Percentiles rank a stretch among this genome's conserved stretches.
Evolutionary conservation across 2,329 filamentous ascomycete species (phyloP).

Genomic region (Monosporascus sp.): DNA sequence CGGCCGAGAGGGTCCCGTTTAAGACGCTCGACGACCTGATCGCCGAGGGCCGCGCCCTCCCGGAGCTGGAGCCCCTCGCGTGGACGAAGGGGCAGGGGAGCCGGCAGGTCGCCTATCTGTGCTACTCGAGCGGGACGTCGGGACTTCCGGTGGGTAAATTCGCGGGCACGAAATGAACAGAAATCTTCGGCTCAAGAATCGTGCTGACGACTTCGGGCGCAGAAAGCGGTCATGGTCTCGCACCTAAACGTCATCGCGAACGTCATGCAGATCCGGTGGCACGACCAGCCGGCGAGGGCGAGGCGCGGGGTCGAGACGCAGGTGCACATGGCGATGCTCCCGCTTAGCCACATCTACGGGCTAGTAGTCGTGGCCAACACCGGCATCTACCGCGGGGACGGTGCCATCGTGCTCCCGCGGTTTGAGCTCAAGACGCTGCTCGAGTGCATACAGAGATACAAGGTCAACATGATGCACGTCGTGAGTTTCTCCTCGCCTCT

Average conservation of each 20-base stretch:
- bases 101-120: constrained; percentile 63
- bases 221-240: constrained; percentile 77
- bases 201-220: not conserved
- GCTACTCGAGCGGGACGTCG: constrained; percentile 70
- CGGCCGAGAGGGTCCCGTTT: constrained; percentile 40
- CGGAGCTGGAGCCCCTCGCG: constrained; percentile 43
- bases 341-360: constrained; percentile 74
- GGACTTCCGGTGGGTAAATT: constrained; percentile 54
- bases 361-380: constrained; percentile 66
- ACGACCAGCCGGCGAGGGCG: constrained; percentile 27
- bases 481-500: constrained; percentile 34
- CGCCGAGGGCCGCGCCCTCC: constrained; percentile 46
- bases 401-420: constrained; percentile 64
- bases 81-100: constrained; percentile 57
- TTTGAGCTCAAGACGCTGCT: constrained; percentile 66
- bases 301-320: constrained; percentile 25
- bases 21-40: constrained; percentile 62
- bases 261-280: constrained; percentile 54
- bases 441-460: constrained; percentile 59
- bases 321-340: constrained; percentile 58
- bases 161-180: too few relatives aligned
- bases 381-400: constrained; percentile 65
- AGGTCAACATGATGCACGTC: constrained; percentile 61
- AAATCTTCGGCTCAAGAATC: too few relatives aligned
- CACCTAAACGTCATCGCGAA: constrained; percentile 74